phyloP scores from a whole-genome alignment of 257 asterid genomes.

The Voacanga thouarsii region DNA sequence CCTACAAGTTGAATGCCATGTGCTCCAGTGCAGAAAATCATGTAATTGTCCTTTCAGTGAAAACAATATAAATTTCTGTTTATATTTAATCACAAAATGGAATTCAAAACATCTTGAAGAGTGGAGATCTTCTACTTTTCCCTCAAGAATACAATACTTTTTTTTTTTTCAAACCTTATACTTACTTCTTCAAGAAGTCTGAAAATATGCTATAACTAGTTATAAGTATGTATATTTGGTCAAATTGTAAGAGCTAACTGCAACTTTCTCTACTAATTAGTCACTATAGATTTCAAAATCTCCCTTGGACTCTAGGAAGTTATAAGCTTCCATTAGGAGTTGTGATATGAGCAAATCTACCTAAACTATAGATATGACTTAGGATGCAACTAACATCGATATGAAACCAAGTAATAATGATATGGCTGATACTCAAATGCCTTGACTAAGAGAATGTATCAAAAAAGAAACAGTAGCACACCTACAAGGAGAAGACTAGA shows the following conservation, averaged over 20 bases:
- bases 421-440: slow-evolving; percentile 1
- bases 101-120: background rate
- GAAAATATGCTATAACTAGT: background rate
- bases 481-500: slow-evolving; percentile 20
- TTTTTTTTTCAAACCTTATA: no score
- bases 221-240: background rate
- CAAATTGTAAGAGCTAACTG: background rate
- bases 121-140: background rate
- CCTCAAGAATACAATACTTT: no score
- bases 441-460: slow-evolving; percentile 15
- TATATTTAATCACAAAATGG: background rate
- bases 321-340: slow-evolving; percentile 18
- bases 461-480: slow-evolving; percentile 20
- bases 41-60: slow-evolving; percentile 12
- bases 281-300: slow-evolving; percentile 20
- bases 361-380: slow-evolving; percentile 13
- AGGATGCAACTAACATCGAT: background rate
- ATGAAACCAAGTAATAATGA: background rate
- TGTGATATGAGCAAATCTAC: slow-evolving; percentile 14
- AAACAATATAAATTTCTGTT: no score
- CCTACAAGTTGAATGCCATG: background rate
- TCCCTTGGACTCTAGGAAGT: slow-evolving; percentile 19
- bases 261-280: slow-evolving; percentile 13
- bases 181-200: background rate
- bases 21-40: slow-evolving; percentile 9